Evolutionary conservation across 352 stramenopile species (phyloP).

Genomic region (Globisporangium parvum): DNA sequence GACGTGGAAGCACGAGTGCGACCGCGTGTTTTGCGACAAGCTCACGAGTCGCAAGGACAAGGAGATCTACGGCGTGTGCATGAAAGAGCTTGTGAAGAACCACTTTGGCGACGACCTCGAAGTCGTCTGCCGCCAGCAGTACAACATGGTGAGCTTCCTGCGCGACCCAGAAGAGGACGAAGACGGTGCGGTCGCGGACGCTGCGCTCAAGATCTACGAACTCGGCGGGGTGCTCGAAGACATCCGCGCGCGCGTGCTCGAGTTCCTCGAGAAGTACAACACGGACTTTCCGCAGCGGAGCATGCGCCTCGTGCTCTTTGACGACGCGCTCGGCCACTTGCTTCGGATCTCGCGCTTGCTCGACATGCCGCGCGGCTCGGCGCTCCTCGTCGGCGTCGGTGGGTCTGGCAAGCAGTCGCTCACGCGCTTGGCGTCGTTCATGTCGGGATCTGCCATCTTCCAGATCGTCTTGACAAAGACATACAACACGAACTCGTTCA

Average conservation of each 20-base stretch:
- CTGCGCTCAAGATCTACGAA: slow-evolving; percentile 97
- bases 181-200: slow-evolving; percentile 91
- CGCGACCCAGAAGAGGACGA: slow-evolving; percentile 96
- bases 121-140: slow-evolving; percentile 55
- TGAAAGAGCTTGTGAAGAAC: slow-evolving; percentile 88
- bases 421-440: slow-evolving; percentile 94
- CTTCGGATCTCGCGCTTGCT: slow-evolving; percentile 95
- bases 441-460: slow-evolving; percentile 95
- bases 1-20: slow-evolving; percentile 98
- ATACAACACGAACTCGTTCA: slow-evolving; percentile 96
- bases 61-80: slow-evolving; percentile 89
- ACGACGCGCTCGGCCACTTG: slow-evolving; percentile 96
- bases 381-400: slow-evolving; percentile 95
- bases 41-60: slow-evolving; percentile 97
- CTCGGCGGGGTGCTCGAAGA: slow-evolving; percentile 90
- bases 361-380: slow-evolving; percentile 94
- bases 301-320: slow-evolving; percentile 98
- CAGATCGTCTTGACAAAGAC: slow-evolving; percentile 98
- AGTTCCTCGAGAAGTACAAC: slow-evolving; percentile 98
- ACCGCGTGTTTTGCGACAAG: slow-evolving; percentile 98
- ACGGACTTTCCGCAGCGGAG: slow-evolving; percentile 93
- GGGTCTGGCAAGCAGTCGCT: slow-evolving; percentile 97
- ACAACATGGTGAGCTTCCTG: slow-evolving; percentile 98
- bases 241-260: slow-evolving; percentile 88
- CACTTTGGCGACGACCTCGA: slow-evolving; percentile 90